Percentiles rank a stretch among this genome's conserved stretches.
Conservation (phyloP, 75 land plant species). For the Sequoia sempervirens region DNA sequence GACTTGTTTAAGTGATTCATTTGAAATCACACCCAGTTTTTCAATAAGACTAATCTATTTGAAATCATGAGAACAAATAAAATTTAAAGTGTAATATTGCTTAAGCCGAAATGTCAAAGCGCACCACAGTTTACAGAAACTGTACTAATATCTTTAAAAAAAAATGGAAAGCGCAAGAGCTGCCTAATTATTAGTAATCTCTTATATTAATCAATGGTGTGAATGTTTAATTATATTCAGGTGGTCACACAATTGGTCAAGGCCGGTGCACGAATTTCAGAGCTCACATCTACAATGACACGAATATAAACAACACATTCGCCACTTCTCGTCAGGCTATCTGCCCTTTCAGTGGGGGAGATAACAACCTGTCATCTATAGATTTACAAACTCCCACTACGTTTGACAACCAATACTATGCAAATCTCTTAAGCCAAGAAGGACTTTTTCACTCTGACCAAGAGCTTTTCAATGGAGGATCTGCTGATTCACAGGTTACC, state of each 20-base stretch:
- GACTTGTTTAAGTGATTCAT: no score
- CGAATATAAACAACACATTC: conserved; percentile 36
- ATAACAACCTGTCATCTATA: conserved; percentile 35
- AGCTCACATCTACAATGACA: conserved; percentile 40
- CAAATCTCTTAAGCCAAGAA: background rate
- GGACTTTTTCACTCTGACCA: conserved; percentile 24
- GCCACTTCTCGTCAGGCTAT: conserved; percentile 12
- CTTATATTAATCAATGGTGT: no score
- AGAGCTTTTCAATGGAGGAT: conserved; percentile 7
- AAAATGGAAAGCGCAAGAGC: background rate
- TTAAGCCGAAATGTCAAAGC: no score
- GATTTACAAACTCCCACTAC: conserved; percentile 26
- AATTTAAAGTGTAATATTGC: no score
- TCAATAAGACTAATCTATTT: no score
- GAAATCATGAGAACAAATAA: no score
- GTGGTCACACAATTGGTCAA: conserved; percentile 52
- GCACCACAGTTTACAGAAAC: no score
- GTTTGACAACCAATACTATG: conserved; percentile 19
- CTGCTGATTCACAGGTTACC: background rate
- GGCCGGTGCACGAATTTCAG: conserved; percentile 31
- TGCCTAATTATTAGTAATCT: no score
- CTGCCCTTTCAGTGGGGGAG: conserved; percentile 42
- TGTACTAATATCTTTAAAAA: no score
- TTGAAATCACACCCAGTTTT: no score
- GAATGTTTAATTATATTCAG: background rate